Conservation (phyloP, 2,329 filamentous ascomycete genomes). For the Acrodontium crateriforme region DNA sequence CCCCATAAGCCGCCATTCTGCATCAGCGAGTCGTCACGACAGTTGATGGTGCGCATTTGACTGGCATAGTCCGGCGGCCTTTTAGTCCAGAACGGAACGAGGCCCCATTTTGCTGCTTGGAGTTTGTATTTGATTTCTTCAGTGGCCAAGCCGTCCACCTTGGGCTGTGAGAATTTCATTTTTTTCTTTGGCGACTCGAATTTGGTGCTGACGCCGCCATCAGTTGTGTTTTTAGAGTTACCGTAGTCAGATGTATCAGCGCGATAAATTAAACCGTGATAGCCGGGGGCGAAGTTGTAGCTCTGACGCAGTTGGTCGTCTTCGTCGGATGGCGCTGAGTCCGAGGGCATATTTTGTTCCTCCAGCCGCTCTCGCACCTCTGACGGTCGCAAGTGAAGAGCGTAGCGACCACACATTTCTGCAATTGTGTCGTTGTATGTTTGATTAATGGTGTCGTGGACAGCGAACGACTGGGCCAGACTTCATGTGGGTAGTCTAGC, state of each 20-base stretch:
- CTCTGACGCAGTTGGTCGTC: constrained; percentile 60
- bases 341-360: constrained; percentile 58
- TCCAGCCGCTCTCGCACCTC: constrained; percentile 62
- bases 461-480: too few species aligned
- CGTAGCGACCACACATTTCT: constrained; percentile 56
- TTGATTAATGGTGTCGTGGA: constrained; percentile 2
- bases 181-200: constrained; percentile 14
- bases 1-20: constrained; percentile 77
- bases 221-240: constrained; percentile 9
- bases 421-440: constrained; percentile 1
- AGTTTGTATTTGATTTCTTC: constrained; percentile 56
- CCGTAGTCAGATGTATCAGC: constrained; percentile 54
- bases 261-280: constrained; percentile 73
- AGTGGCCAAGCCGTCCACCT: constrained; percentile 11
- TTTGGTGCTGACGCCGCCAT: constrained; percentile 12
- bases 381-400: constrained; percentile 46
- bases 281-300: constrained; percentile 88
- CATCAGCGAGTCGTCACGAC: constrained; percentile 72
- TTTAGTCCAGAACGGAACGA: constrained; percentile 90
- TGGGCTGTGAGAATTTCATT: constrained; percentile 11
- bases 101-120: constrained; percentile 90
- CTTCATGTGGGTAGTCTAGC: too few species aligned
- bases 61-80: constrained; percentile 62
- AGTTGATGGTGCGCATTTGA: constrained; percentile 85
- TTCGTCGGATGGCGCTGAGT: constrained; percentile 60